Conservation (phyloP, 2,329 filamentous ascomycete species). For the Endocalyx cinctus region DNA sequence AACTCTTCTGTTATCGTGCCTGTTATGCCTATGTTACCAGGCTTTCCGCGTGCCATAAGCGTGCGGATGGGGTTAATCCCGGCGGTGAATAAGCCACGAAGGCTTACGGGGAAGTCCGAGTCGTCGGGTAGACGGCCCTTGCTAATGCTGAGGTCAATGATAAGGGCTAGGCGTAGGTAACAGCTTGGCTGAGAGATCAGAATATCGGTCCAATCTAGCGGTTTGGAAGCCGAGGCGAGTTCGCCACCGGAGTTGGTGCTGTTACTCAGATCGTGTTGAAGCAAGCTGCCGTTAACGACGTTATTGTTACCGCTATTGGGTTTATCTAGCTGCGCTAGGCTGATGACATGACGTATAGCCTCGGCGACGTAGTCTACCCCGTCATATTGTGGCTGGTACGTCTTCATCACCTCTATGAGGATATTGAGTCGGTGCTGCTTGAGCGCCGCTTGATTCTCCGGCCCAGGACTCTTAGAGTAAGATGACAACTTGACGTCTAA, state of each 20-base stretch:
- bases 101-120: conserved; percentile 35
- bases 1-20: too few relatives aligned
- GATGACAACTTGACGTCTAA: conserved; percentile 33
- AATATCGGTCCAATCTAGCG: conserved; percentile 41
- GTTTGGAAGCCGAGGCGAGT: too few relatives aligned
- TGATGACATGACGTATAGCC: conserved; percentile 38
- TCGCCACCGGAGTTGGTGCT: conserved; percentile 17
- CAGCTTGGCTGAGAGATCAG: conserved; percentile 34
- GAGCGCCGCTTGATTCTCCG: conserved; percentile 30
- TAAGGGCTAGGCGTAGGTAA: conserved; percentile 38
- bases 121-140: conserved; percentile 36
- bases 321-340: conserved; percentile 34
- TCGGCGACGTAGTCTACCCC: conserved; percentile 41
- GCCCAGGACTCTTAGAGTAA: conserved; percentile 18
- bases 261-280: conserved; percentile 5
- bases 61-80: conserved; percentile 32
- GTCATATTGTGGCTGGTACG: conserved; percentile 41
- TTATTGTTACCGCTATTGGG: conserved; percentile 10
- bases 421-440: conserved; percentile 41
- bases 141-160: conserved; percentile 38
- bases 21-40: too few relatives aligned
- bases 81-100: conserved; percentile 33
- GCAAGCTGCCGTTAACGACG: not conserved
- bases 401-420: conserved; percentile 41
- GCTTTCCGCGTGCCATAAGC: conserved; percentile 21